These are phyloP conservation scores for Scedosporium apiospermum DNA, from an alignment of 2,329 filamentous ascomycete genomes.

Conservation along the genomic window DNA sequence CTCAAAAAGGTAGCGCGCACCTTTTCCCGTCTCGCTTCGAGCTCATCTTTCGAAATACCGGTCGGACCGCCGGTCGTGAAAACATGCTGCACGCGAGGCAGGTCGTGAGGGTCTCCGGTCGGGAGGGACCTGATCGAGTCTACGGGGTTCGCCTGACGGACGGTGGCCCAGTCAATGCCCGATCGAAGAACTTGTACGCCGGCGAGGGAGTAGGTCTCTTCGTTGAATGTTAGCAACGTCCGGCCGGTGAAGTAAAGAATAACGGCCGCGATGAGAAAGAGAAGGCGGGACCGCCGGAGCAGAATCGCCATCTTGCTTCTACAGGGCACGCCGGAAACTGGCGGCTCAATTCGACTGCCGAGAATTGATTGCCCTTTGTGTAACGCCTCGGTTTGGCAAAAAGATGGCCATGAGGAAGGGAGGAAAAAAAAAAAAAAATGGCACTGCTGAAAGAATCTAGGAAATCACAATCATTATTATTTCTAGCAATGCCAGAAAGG, in stretches of 20 bases:
- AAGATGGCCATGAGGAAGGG: not conserved
- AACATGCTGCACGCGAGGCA: slow-evolving; percentile 24
- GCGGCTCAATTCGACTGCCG: not conserved
- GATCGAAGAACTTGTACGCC: slow-evolving; percentile 15
- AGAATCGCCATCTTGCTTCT: not conserved
- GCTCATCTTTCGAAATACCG: slow-evolving; percentile 4
- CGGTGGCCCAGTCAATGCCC: slow-evolving; percentile 21
- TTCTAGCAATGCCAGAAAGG: too few relatives aligned
- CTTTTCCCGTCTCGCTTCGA: slow-evolving; percentile 24
- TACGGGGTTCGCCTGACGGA: slow-evolving; percentile 19
- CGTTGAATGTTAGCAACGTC: not conserved
- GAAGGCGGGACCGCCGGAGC: not conserved
- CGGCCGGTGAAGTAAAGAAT: slow-evolving; percentile 1
- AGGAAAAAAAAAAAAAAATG: not conserved
- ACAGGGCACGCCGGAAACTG: not conserved
- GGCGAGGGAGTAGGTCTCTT: not conserved
- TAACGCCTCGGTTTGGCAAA: not conserved
- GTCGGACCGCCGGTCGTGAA: slow-evolving; percentile 19
- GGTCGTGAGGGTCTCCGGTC: slow-evolving; percentile 12
- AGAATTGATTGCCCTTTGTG: not conserved
- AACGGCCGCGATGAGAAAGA: not conserved
- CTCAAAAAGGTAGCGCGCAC: slow-evolving; percentile 33
- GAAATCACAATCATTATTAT: too few relatives aligned
- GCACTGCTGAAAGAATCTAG: not conserved
- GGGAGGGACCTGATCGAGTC: slow-evolving; percentile 21